phyloP scores from a whole-genome alignment of 2,329 filamentous ascomycete species.

The Ophiostoma montium region DNA sequence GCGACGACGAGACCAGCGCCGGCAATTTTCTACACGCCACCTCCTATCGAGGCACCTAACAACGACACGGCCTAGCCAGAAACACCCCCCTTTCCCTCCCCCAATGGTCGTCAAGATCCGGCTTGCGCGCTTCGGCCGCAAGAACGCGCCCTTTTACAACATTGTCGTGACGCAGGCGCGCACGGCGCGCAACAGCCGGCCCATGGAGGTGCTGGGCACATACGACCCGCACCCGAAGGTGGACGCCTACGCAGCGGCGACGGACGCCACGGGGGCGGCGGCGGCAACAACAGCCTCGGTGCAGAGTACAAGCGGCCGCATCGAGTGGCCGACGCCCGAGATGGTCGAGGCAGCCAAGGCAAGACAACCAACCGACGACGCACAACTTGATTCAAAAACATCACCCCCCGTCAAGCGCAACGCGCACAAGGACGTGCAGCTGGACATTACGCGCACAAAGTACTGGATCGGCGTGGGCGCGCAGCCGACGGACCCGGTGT shows the following conservation, averaged over 20 bases:
- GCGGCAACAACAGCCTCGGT: background rate
- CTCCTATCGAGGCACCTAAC: no score
- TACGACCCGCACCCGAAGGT: conserved; percentile 55
- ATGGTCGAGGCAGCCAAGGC: background rate
- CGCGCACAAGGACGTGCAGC: conserved; percentile 79
- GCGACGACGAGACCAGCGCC: no score
- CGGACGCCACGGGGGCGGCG: background rate
- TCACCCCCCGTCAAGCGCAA: no score
- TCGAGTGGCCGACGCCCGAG: conserved; percentile 1
- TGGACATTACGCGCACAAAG: conserved; percentile 66
- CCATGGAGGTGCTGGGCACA: conserved; percentile 82
- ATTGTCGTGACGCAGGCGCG: conserved; percentile 81
- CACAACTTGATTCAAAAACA: no score
- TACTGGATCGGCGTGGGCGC: conserved; percentile 98
- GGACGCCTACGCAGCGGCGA: conserved; percentile 31
- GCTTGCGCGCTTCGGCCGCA: conserved; percentile 82
- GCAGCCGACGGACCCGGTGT: conserved; percentile 81
- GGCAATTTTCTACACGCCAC: no score
- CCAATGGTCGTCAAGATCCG: conserved; percentile 86
- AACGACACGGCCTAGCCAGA: no score
- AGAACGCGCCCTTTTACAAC: conserved; percentile 88
- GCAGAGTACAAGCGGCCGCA: background rate
- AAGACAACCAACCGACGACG: background rate
- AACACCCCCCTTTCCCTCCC: background rate
- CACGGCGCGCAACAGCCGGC: conserved; percentile 72